These are phyloP conservation scores for Letharia lupina DNA, from an alignment of 495 filamentous ascomycete species.

Conservation along the genomic window DNA sequence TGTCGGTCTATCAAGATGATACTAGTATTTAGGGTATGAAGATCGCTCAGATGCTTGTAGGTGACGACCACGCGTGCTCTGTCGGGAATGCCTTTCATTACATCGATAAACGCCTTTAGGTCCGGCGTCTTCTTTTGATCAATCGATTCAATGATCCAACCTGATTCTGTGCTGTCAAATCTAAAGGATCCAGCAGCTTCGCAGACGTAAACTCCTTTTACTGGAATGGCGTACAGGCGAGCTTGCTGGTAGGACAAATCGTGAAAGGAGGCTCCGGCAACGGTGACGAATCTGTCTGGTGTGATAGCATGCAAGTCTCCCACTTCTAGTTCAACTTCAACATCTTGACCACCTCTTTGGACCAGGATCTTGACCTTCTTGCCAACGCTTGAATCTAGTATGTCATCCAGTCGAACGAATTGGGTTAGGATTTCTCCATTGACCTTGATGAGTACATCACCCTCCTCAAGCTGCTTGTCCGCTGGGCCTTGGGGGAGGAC, in stretches of 20 bases:
- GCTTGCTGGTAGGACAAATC: constrained; percentile 94
- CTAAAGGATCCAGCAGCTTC: constrained; percentile 93
- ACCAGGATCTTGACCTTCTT: constrained; percentile 64
- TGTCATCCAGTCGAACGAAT: constrained; percentile 88
- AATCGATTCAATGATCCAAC: constrained; percentile 89
- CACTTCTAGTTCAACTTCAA: constrained; percentile 77
- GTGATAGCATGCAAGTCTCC: constrained; percentile 92
- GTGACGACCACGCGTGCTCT: constrained; percentile 84
- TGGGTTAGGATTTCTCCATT: constrained; percentile 91
- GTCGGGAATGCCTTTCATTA: constrained; percentile 84
- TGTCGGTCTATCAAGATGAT: constrained; percentile 91
- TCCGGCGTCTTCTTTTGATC: constrained; percentile 84
- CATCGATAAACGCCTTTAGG: constrained; percentile 80
- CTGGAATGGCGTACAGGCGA: constrained; percentile 83
- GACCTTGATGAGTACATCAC: constrained; percentile 90
- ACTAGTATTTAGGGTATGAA: constrained; percentile 88
- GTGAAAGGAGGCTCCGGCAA: constrained; percentile 90
- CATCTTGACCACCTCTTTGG: constrained; percentile 78
- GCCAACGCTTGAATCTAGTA: constrained; percentile 82
- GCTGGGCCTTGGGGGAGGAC: constrained; percentile 86
- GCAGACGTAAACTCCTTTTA: constrained; percentile 87
- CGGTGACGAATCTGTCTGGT: constrained; percentile 88
- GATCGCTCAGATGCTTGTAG: constrained; percentile 89
- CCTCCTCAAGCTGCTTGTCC: constrained; percentile 77
- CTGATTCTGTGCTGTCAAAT: constrained; percentile 80